These are phyloP conservation scores for Adansonia rubrostipa DNA, from an alignment of 441 rosid genomes.

Conservation along the genomic window DNA sequence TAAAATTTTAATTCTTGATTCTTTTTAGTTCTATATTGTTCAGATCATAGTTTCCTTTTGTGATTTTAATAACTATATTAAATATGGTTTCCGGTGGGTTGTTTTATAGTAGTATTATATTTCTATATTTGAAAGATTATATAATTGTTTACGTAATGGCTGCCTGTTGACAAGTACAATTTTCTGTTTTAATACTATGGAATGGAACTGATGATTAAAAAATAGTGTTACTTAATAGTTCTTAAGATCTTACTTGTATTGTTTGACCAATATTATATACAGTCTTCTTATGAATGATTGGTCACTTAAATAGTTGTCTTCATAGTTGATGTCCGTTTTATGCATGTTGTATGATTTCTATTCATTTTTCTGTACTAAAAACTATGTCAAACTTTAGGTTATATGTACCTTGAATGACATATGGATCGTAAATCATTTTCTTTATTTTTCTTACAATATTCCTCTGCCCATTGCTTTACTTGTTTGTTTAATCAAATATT, in stretches of 20 bases:
- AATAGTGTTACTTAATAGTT: slow-evolving; percentile 6
- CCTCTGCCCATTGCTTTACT: not conserved
- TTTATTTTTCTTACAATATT: not conserved
- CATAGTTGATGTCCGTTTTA: not conserved
- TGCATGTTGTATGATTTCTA: not conserved
- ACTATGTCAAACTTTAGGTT: not conserved
- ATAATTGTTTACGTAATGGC: slow-evolving; percentile 12
- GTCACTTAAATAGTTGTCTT: slow-evolving; percentile 7
- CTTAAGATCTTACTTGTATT: not conserved
- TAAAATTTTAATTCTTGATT: slow-evolving; percentile 1
- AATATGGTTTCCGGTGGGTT: not conserved
- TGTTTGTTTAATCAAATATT: slow-evolving; percentile 14
- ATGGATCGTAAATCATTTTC: not conserved
- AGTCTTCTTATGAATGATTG: not conserved
- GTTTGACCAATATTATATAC: not conserved
- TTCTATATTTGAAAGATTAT: slow-evolving; percentile 1
- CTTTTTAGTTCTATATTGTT: not conserved
- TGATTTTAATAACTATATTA: not conserved
- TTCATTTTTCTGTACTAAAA: not conserved
- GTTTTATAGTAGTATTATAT: not conserved
- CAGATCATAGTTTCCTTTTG: not conserved
- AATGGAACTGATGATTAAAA: not conserved
- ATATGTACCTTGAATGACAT: not conserved
- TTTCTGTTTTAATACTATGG: not conserved
- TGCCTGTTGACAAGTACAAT: slow-evolving; percentile 3